Conservation (phyloP, 495 filamentous ascomycete species). For the Aspergillus homomorphus region DNA sequence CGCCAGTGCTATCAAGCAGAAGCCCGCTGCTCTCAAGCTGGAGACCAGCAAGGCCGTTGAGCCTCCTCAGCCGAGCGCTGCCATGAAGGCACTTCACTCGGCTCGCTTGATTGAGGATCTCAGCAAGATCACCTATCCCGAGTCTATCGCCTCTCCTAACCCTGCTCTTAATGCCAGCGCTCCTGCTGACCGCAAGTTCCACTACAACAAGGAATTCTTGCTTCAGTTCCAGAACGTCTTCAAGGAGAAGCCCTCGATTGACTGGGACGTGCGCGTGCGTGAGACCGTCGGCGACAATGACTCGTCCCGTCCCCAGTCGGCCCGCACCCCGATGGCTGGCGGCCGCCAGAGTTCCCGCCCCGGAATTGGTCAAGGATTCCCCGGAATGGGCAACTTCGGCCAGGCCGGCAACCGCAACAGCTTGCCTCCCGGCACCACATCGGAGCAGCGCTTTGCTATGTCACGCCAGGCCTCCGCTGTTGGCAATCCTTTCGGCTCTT, state of each 20-base stretch:
- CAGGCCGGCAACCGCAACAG: conserved; percentile 40
- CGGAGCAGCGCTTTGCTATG: conserved; percentile 35
- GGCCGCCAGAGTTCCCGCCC: conserved; percentile 47
- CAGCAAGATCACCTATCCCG: conserved; percentile 67
- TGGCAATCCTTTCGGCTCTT: conserved; percentile 54
- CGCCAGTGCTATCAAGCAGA: conserved; percentile 55
- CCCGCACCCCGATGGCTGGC: conserved; percentile 60
- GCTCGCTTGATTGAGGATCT: conserved; percentile 79
- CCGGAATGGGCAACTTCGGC: conserved; percentile 69
- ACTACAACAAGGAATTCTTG: conserved; percentile 93
- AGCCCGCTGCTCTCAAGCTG: conserved; percentile 79
- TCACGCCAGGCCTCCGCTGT: conserved; percentile 37
- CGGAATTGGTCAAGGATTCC: conserved; percentile 40
- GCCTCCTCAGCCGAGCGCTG: conserved; percentile 84
- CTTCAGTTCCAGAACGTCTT: conserved; percentile 95
- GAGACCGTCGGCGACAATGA: conserved; percentile 81
- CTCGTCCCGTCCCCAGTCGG: conserved; percentile 65
- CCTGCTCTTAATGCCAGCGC: conserved; percentile 78
- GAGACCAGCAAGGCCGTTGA: conserved; percentile 80
- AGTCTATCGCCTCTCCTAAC: conserved; percentile 80
- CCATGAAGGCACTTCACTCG: conserved; percentile 83
- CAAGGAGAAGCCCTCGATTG: conserved; percentile 88
- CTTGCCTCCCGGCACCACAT: conserved; percentile 67
- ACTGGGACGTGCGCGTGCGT: conserved; percentile 82
- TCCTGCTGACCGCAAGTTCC: conserved; percentile 75